Evolutionary conservation across 2,329 filamentous ascomycete genomes (phyloP), one percentile per base, ranked within the genome.

Genomic region (Ceratocystis lukuohia): DNA sequence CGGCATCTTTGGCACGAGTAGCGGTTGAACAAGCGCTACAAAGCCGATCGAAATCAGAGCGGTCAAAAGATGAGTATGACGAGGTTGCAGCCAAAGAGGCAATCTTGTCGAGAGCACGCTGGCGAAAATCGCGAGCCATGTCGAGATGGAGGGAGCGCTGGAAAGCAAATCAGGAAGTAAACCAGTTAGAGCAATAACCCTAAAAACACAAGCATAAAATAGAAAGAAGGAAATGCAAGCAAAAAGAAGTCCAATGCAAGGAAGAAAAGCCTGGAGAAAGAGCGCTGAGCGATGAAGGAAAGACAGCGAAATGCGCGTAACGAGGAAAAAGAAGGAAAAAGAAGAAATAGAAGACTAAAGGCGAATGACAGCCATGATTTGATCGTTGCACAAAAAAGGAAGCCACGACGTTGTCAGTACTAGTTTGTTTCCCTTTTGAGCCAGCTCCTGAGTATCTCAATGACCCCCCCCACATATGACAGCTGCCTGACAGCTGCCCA

Each of bases 81-180:
- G 77, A 81, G 53, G 79, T 77, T 33, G 84, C 82, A 15, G 85
- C 86, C 65, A 88, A 78, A 59, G 80, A 79, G 53, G 85, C 85
- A 70, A 88, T 86, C 76, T 84, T 86, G 75, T 86, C 78, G 66
- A 88, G 77, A 70, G 85, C 85, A 72, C 79, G 80, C 69, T 81
- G 82, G 72, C 85, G 83, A 69, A 87, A 80, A 71, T 83, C 78
- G 72, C 80, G 79, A 69, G 79, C 76, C 76, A 83, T 83, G 68
- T 65, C 62, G 50, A 15, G 48, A 0, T 25, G 25, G 15, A 53
- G 48, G 22, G 25, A 25, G 10, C 30, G 50, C 15, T 1, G 7
- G 25, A 41, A 20, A 53, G 41, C 28, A 53, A 33, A 46, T 17
- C 15, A 56, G 64, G n/a, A 22, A 17, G 30, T 20, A 25, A 46